A percentile compares a stretch with the other conserved stretches of the same genome.
Evolutionary conservation across 192 early-diverging fungal species (phyloP).

Genomic region (Coemansia sp.): DNA sequence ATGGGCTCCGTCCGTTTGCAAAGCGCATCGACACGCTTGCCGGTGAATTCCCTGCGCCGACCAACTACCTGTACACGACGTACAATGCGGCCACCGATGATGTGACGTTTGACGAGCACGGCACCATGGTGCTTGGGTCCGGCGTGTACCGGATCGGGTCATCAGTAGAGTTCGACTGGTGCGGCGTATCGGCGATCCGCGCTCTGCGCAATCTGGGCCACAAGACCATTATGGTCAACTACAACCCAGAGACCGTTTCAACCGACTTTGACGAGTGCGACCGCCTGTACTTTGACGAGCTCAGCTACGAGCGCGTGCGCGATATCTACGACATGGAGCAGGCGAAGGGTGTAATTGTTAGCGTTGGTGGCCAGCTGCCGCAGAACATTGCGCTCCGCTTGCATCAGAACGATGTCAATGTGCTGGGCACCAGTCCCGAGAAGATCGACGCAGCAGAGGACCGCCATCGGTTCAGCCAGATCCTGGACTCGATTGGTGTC

Average conservation of each 20-base stretch:
- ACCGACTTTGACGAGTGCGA: constrained; percentile 99
- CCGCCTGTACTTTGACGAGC: constrained; percentile 97
- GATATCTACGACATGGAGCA: constrained; percentile 92
- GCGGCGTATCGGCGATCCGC: constrained; percentile 77
- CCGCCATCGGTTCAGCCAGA: constrained; percentile 91
- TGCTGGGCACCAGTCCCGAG: constrained; percentile 87
- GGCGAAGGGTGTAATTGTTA: constrained; percentile 83
- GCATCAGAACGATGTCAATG: constrained; percentile 71
- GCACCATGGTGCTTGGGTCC: constrained; percentile 94
- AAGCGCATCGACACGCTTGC: constrained; percentile 97
- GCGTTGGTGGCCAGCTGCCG: constrained; percentile 93
- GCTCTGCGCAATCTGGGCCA: constrained; percentile 76
- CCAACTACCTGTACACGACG: constrained; percentile 98
- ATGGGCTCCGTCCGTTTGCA: constrained; percentile 82
- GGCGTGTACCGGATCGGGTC: constrained; percentile 98
- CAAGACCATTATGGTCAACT: constrained; percentile 96
- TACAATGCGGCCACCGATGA: constrained; percentile 90
- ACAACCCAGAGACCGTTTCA: constrained; percentile 98
- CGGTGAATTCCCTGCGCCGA: constrained; percentile 94
- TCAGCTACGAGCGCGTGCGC: constrained; percentile 90
- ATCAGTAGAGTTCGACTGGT: constrained; percentile 98
- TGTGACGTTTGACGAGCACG: constrained; percentile 82
- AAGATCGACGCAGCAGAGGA: constrained; percentile 94
- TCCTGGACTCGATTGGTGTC: constrained; percentile 88
- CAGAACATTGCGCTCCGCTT: constrained; percentile 94